These are phyloP conservation scores for Diaporthe ampelina DNA, from an alignment of 2,329 filamentous ascomycete genomes.

Conservation along the genomic window DNA sequence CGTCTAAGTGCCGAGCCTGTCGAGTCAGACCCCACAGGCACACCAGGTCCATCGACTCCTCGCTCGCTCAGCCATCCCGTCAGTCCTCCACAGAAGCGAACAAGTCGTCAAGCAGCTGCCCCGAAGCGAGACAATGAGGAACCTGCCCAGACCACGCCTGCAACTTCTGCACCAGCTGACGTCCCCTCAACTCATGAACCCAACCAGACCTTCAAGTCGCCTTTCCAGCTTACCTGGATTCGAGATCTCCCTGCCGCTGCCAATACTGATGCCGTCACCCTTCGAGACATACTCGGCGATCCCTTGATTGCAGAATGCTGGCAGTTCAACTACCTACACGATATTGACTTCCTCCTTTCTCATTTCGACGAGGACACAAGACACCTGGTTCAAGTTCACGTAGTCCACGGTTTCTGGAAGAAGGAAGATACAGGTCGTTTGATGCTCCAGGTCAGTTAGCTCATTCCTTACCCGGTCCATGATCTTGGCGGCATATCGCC, in stretches of 20 bases:
- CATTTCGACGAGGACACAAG: constrained; percentile 67
- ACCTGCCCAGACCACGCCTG: background rate
- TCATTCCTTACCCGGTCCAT: background rate
- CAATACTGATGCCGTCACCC: constrained; percentile 76
- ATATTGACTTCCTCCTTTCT: constrained; percentile 68
- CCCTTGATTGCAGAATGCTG: constrained; percentile 80
- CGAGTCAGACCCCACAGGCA: background rate
- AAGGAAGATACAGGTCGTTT: constrained; percentile 73
- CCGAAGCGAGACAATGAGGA: constrained; percentile 6
- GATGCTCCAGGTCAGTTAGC: constrained; percentile 65
- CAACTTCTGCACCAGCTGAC: background rate
- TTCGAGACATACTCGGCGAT: constrained; percentile 79
- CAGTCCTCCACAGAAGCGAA: constrained; percentile 61
- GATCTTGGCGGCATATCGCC: background rate
- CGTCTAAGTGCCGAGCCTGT: constrained; percentile 23
- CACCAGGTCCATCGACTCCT: constrained; percentile 40
- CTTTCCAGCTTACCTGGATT: constrained; percentile 80
- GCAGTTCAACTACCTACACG: constrained; percentile 78
- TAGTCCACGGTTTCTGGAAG: constrained; percentile 77
- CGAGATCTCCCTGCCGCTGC: constrained; percentile 69
- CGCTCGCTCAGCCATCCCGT: constrained; percentile 56
- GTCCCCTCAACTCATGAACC: background rate
- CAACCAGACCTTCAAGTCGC: constrained; percentile 64
- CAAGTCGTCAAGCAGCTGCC: constrained; percentile 40
- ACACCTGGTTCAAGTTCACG: constrained; percentile 63